A percentile compares a stretch with the other conserved stretches of the same genome.
phyloP scores from a whole-genome alignment of 176 grass and related monocot genomes.

The Eragrostis nindensis region DNA sequence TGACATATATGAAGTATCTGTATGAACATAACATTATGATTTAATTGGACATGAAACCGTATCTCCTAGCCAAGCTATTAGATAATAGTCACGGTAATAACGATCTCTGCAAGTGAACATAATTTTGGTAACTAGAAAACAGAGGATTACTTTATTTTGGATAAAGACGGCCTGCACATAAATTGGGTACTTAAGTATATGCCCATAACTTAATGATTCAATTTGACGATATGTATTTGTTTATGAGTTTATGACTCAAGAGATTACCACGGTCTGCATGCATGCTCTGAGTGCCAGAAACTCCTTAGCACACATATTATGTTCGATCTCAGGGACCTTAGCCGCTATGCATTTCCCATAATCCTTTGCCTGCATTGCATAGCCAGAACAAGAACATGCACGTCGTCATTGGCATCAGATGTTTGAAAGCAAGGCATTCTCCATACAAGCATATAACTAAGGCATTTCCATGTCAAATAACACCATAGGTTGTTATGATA shows the following conservation, averaged over 20 bases:
- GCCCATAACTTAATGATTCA: conserved; percentile 5
- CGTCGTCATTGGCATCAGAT: conserved; percentile 10
- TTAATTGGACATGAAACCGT: not conserved
- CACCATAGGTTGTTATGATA: not conserved
- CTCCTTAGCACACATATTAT: conserved; percentile 92
- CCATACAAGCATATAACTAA: conserved; percentile 4
- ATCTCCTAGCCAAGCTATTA: not conserved
- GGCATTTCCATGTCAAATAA: not conserved
- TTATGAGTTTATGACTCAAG: conserved; percentile 5
- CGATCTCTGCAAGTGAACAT: not conserved
- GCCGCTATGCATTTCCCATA: conserved; percentile 75
- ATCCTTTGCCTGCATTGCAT: conserved; percentile 71
- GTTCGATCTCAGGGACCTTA: conserved; percentile 85
- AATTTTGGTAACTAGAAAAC: too few relatives aligned
- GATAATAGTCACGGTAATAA: not conserved
- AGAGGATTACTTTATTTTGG: too few relatives aligned
- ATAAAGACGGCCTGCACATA: not conserved
- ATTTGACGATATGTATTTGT: not conserved
- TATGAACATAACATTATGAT: not conserved
- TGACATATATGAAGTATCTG: too few relatives aligned
- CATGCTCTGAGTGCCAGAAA: conserved; percentile 89
- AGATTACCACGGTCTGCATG: conserved; percentile 85
- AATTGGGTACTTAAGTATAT: conserved; percentile 16
- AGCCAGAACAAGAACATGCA: conserved; percentile 21
- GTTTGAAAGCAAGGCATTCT: conserved; percentile 2